Evolutionary conservation across 73 alveolate genomes (phyloP).

Genomic region (Paramecium pentaurelia): DNA sequence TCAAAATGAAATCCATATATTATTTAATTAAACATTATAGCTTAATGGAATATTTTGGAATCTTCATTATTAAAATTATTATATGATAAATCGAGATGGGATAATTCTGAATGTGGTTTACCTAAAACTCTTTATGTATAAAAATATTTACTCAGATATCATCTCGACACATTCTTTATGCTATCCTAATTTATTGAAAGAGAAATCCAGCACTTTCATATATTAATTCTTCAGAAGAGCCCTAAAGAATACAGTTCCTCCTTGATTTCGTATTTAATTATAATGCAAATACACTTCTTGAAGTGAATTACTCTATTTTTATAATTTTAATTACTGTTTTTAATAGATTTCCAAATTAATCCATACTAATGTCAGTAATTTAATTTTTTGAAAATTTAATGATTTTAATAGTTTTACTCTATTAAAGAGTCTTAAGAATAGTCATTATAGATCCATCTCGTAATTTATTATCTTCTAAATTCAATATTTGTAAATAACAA

Average conservation of each 20-base stretch:
- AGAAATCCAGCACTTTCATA: conserved; percentile 31
- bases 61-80: conserved; percentile 54
- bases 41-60: background rate
- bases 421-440: background rate
- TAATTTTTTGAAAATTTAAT: conserved; percentile 38
- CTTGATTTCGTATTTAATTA: conserved; percentile 38
- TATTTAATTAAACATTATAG: background rate
- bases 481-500: conserved; percentile 5
- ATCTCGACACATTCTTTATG: background rate
- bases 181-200: conserved; percentile 43
- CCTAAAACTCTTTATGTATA: conserved; percentile 31
- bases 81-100: conserved; percentile 55
- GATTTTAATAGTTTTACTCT: conserved; percentile 29
- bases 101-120: conserved; percentile 45
- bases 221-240: conserved; percentile 28
- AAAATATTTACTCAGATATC: conserved; percentile 36
- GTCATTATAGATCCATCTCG: conserved; percentile 26
- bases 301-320: background rate
- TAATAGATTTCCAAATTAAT: conserved; percentile 13
- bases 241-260: conserved; percentile 43
- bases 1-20: conserved; percentile 52
- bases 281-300: conserved; percentile 54
- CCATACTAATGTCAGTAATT: conserved; percentile 44
- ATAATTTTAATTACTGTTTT: conserved; percentile 1
- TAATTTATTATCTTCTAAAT: conserved; percentile 51